Evolutionary conservation across 257 asterid species (phyloP).

Genomic region (Verbena officinalis): DNA sequence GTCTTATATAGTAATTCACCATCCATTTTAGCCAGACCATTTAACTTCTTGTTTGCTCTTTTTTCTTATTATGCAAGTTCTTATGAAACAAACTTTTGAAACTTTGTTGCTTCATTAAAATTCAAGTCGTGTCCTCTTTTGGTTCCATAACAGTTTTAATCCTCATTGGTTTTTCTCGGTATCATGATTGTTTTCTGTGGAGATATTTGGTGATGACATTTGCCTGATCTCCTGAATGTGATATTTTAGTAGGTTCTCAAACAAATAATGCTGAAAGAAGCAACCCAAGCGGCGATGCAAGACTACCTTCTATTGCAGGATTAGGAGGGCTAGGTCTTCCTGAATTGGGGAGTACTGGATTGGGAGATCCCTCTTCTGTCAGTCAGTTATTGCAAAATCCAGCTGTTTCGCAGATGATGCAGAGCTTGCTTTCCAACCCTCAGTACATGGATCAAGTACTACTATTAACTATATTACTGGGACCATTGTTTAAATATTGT

Average conservation of each 20-base stretch:
- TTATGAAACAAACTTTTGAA: slow-evolving; percentile 1
- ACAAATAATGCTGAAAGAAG: slow-evolving; percentile 49
- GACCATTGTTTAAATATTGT: slow-evolving; percentile 22
- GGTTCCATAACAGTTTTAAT: background rate
- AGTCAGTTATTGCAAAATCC: slow-evolving; percentile 65
- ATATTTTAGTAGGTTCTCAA: slow-evolving; percentile 43
- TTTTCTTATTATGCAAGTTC: background rate
- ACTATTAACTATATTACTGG: slow-evolving; percentile 3
- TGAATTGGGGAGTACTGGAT: slow-evolving; percentile 41
- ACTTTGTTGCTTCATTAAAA: slow-evolving; percentile 18
- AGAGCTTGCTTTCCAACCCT: slow-evolving; percentile 66
- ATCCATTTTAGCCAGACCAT: background rate
- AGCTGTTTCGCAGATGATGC: slow-evolving; percentile 64
- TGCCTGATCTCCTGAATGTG: slow-evolving; percentile 27
- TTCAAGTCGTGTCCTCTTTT: slow-evolving; percentile 5
- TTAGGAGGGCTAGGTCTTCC: slow-evolving; percentile 57
- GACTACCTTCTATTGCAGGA: slow-evolving; percentile 44
- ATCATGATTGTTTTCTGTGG: slow-evolving; percentile 11
- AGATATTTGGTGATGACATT: slow-evolving; percentile 16
- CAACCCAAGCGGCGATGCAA: slow-evolving; percentile 48
- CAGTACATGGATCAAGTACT: slow-evolving; percentile 70
- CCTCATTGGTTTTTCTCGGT: background rate
- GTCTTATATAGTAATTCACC: slow-evolving; percentile 5
- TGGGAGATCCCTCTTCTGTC: slow-evolving; percentile 43
- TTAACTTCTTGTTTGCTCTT: background rate